Base-by-base conservation (phyloP, 2,329 filamentous ascomycete species). In the Celoporthe dispersa region DNA sequence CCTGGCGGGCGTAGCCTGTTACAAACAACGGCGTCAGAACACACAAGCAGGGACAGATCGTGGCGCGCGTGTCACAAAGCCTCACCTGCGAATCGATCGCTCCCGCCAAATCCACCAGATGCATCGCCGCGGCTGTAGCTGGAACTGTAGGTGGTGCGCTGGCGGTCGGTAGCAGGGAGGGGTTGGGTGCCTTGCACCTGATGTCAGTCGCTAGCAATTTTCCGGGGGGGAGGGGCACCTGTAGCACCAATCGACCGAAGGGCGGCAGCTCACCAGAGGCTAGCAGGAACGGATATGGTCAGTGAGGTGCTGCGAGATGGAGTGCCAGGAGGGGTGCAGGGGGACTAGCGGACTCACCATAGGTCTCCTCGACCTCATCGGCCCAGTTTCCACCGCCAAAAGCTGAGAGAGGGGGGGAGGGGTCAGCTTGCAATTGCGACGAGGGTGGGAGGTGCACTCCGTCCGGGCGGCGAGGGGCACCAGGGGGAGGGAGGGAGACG, bases 341-440 rank as follows among this genome's bases (percentile, higher is more conserved):
- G 66, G 60, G 71, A n/a, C n/a, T 68, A 71, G 55, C 59, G 65
- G 70, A 84, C 90, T 85, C 87, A 95, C 92, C 85, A 81, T 90
- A 88, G 75, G 92, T 88, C 78, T 97, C 94, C 83, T 99, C 96
- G 85, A 99, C 97, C 81, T 99, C 96, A 84, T 99, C 97, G 78
- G 96, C 96, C 96, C 96, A 99, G 76, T 96, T 98, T 79, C 95
- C 66, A 33, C 70, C 94, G 76, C 84, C 86, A 74, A 84, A 85
- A 74, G 82, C 84, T 85, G 67, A 63, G 71, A 70, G 70, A 37
- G 41, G 22, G 63, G 71, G 70, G 70, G 39, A 48, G 16, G 71
- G 48, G 77, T 80, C 74, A 79, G 75, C 73, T 67, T 66, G 69
- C 64, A 41, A 64, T 60, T 60, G 70, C 72, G 62, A 71, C 51